Base-by-base conservation (phyloP, 1,139 yeast genomes). In the Pichia sp. region DNA sequence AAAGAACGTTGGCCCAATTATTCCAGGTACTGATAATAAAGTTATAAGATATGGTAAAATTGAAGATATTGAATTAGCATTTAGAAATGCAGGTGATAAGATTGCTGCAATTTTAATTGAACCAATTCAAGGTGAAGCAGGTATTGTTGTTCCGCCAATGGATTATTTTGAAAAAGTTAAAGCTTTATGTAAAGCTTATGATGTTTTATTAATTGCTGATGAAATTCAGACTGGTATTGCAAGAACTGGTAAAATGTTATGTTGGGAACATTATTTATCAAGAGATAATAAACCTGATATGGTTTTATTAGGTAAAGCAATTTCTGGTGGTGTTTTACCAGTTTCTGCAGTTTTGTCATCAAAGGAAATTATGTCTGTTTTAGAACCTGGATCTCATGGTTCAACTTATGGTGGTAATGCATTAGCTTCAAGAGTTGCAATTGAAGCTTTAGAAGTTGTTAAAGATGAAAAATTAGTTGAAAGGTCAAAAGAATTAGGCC, bases 371-470 rank as follows among this genome's bases (percentile, higher is more conserved):
- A 87, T 90, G 97, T 76, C 81, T 55, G 81, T 90, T 55, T 77
- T 90, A 58, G 87, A 86, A 56, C 95, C 97, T 36, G 98, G 98
- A 48, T 87, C 96, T 39, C 97, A 90, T 66, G 98, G 97, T 43
- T 90, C 97, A 38, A 90, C 98, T 30, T 90, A 87, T 63, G 98
- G 98, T 66, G 98, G 98, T 66, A 92, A 89, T 70, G 97, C 98
- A 53, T 77, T 90, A 63, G 90, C 96, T 30, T 87, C 96, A 57
- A 80, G 89, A 51, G 97, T 89, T 32, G 95, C 97, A 53, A 82
- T 87, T 64, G 97, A 96, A 51, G 97, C 98, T 16, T 74, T 90
- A 58, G 78, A 87, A 60, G 97, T 92, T 47, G 87, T 90, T 50
- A 78, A 76, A 63, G 95, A 90, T 59, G 97, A 90, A 69, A 75